Evolutionary conservation across 202 grass and related monocot species (phyloP).

Genomic region (Zoysia matrella): DNA sequence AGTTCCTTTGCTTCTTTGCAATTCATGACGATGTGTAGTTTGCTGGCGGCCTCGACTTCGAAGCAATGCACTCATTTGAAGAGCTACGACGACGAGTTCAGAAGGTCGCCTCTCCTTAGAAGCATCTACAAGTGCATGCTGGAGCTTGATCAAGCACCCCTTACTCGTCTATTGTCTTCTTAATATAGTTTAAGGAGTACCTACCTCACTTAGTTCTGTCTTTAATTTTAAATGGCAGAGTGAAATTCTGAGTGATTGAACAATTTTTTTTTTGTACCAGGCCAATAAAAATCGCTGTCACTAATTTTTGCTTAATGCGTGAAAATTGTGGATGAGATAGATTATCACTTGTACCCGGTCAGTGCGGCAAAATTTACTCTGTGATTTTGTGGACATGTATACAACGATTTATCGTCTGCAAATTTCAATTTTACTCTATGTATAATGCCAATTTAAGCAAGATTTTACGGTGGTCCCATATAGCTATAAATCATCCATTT

Average conservation of each 20-base stretch:
- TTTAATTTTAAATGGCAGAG: not conserved
- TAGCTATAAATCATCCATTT: no score
- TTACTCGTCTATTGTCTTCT: no score
- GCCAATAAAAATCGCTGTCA: not conserved
- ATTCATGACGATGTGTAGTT: constrained; percentile 50
- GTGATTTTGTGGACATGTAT: no score
- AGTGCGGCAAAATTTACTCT: no score
- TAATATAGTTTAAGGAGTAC: no score
- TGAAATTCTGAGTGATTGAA: not conserved
- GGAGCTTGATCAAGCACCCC: not conserved
- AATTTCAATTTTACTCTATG: no score
- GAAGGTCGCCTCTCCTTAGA: constrained; percentile 14
- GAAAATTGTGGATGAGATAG: not conserved
- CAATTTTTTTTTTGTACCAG: not conserved
- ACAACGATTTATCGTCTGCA: no score
- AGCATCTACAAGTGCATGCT: no score
- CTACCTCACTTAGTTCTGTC: no score
- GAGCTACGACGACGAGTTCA: constrained; percentile 57
- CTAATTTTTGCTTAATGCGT: not conserved
- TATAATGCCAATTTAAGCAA: no score
- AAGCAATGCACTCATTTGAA: constrained; percentile 71
- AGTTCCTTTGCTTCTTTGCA: constrained; percentile 7
- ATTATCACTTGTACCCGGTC: not conserved
- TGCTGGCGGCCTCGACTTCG: constrained; percentile 81
- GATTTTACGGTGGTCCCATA: no score